phyloP scores from a whole-genome alignment of 1,284 basidiomycete genomes.

The Coniophora puteana region DNA sequence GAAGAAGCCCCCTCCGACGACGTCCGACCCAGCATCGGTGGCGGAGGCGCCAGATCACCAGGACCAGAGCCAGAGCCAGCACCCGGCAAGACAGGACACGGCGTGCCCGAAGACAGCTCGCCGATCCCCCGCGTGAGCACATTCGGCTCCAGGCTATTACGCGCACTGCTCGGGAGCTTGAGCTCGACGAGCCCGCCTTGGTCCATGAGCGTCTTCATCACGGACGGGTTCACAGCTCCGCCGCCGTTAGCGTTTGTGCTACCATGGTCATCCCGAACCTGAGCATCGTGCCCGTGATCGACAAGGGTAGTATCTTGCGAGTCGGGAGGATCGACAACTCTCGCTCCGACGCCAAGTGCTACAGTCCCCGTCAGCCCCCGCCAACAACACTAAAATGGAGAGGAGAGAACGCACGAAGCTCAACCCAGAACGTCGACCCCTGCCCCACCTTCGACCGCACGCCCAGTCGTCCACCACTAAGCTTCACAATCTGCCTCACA shows the following conservation, averaged over 20 bases:
- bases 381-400: constrained; percentile 7
- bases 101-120: constrained; percentile 43
- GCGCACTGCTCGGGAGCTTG: constrained; percentile 37
- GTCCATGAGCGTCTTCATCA: constrained; percentile 65
- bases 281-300: constrained; percentile 19
- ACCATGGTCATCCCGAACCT: constrained; percentile 17
- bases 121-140: constrained; percentile 45
- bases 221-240: constrained; percentile 35
- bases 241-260: constrained; percentile 20
- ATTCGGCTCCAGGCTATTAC: constrained; percentile 34
- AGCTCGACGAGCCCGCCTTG: constrained; percentile 67
- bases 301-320: constrained; percentile 2
- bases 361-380: background rate
- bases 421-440: constrained; percentile 80
- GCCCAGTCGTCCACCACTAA: constrained; percentile 79
- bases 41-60: background rate
- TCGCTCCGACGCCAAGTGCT: constrained; percentile 29
- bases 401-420: constrained; percentile 51
- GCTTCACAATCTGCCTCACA: constrained; percentile 86
- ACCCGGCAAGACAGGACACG: constrained; percentile 34
- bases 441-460: constrained; percentile 56
- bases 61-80: constrained; percentile 17
- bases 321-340: constrained; percentile 22
- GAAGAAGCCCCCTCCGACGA: too few species aligned
- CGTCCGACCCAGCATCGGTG: constrained; percentile 1